Evolutionary conservation across 441 rosid species (phyloP).

Genomic region (Erysimum pusillum): DNA sequence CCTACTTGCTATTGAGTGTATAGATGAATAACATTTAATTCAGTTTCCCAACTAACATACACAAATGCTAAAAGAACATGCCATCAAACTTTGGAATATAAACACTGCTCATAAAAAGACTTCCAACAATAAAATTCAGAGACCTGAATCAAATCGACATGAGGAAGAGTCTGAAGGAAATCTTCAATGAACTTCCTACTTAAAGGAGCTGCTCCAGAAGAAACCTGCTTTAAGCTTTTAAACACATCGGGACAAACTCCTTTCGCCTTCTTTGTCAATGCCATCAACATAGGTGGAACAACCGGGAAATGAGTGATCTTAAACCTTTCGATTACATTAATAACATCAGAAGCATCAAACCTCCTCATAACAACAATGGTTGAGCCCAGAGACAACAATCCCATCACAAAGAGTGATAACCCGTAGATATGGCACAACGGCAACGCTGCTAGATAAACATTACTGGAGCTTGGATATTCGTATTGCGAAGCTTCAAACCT

Average conservation of each 20-base stretch:
- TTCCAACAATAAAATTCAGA: not conserved
- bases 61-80: not conserved
- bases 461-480: slow-evolving; percentile 52
- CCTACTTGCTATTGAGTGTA: not conserved
- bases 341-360: slow-evolving; percentile 60
- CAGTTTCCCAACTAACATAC: not conserved
- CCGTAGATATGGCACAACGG: slow-evolving; percentile 94
- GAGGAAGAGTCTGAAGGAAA: slow-evolving; percentile 61
- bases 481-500: slow-evolving; percentile 85
- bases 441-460: slow-evolving; percentile 71
- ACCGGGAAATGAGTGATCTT: slow-evolving; percentile 78
- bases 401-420: slow-evolving; percentile 70
- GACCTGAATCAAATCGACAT: slow-evolving; percentile 91
- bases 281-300: slow-evolving; percentile 77
- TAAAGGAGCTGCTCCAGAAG: slow-evolving; percentile 83
- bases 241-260: slow-evolving; percentile 52
- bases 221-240: slow-evolving; percentile 83
- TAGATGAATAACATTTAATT: not conserved
- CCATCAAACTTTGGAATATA: not conserved
- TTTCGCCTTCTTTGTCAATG: slow-evolving; percentile 57
- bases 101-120: slow-evolving; percentile 8
- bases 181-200: slow-evolving; percentile 62
- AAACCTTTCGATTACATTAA: slow-evolving; percentile 59
- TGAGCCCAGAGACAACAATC: slow-evolving; percentile 72
- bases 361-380: slow-evolving; percentile 77